Evolutionary conservation across 1,284 basidiomycete genomes (phyloP), one percentile per base, ranked within the genome.

Genomic region (Cryptococcus floricola): DNA sequence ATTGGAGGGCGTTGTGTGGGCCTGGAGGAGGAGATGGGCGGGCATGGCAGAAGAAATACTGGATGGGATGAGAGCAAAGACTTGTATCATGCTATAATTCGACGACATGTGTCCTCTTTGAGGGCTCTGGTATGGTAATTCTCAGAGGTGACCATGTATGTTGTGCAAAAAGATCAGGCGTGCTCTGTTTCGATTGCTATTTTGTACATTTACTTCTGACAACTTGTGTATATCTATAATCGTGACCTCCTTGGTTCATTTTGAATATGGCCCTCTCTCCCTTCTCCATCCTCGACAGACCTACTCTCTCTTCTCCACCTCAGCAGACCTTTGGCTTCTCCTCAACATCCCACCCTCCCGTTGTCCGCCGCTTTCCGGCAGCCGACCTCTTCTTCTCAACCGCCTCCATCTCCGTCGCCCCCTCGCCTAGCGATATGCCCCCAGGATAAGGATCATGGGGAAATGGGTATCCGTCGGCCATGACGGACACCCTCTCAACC

Each of bases 1-100:
- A 58, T 43, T 54, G 53, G 57, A 58, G 46, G 45, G 14, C 44
- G 5, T 48, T 52, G 53, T 28, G 43, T 19, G 27, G 31, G 27
- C 43, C 42, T 19, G 19, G 18, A 23, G 50, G 50, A 10, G 39
- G 28, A n/a, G 39, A 27, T 27, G 50, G 34, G 23, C 19, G 13
- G 3, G 50, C 23, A 48, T 60, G 52, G 52, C 27, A 53, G 12
- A 19, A 23, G 2, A 60, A 48, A 18, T 60, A 45, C 48, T 60
- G 55, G 59, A 50, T 53, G 31, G 58, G 58, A 18, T 52, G 23
- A 52, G 31, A 10, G 18, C 12, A 42, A 52, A 27, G 48, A 39
- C 19, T 27, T 3, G 18, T 37, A 45, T 27, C 41, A 45, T 16
- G n/a, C 19, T 42, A 13, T n/a, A 42, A n/a, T 13, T 13, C 16